These are phyloP conservation scores for Zoysia matrella DNA, from an alignment of 202 grass and related monocot genomes.

Conservation along the genomic window DNA sequence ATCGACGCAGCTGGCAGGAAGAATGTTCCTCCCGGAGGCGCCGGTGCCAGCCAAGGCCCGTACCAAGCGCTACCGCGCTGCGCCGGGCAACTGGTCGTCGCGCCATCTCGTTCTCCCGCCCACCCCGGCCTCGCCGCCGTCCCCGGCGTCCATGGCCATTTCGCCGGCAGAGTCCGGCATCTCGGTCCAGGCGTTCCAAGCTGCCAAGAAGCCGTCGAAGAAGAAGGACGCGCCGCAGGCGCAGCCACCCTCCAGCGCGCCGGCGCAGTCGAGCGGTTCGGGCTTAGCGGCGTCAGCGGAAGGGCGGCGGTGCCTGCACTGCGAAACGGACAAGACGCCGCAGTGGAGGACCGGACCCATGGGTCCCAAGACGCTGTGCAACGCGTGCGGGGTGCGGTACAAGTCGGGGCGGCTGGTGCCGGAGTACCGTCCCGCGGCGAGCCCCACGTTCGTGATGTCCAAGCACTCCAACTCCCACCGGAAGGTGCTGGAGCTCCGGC, in stretches of 20 bases:
- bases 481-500: constrained; percentile 85
- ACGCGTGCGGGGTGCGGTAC: no score
- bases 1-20: constrained; percentile 33
- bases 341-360: no score
- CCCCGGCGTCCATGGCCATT: constrained; percentile 44
- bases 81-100: no score
- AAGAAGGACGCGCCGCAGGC: constrained; percentile 48
- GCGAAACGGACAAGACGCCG: no score
- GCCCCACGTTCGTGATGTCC: no score
- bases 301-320: constrained; percentile 64
- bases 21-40: constrained; percentile 56
- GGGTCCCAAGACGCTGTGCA: no score
- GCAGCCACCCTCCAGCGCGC: not conserved
- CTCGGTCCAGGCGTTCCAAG: constrained; percentile 39
- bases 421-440: no score
- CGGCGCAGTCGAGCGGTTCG: not conserved
- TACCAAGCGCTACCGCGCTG: constrained; percentile 78
- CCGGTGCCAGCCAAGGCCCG: constrained; percentile 65
- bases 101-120: constrained; percentile 59
- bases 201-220: constrained; percentile 56
- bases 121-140: constrained; percentile 36
- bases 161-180: constrained; percentile 63
- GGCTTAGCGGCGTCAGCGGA: constrained; percentile 35
- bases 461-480: constrained; percentile 97
- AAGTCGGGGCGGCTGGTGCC: no score